A percentile compares a stretch with the other conserved stretches of the same genome.
Conservation (phyloP, 1,284 basidiomycete species). For the Schizophyllum amplum region DNA sequence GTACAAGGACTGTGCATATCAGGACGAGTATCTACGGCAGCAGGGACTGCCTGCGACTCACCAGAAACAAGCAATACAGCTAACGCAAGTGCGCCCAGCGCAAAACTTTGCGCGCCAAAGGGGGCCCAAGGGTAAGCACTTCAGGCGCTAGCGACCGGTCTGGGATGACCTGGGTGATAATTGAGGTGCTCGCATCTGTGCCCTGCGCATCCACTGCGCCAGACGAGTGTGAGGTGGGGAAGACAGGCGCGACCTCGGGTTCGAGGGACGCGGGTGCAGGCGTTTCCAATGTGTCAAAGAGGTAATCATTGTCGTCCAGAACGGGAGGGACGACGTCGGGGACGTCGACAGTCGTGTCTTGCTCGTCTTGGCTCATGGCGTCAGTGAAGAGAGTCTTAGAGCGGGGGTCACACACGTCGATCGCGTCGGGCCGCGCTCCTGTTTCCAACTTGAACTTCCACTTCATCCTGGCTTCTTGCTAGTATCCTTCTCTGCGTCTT, state of each 20-base stretch:
- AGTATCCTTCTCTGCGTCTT: too few species aligned
- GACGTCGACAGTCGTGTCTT: background rate
- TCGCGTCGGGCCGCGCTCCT: background rate
- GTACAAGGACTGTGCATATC: conserved; percentile 25
- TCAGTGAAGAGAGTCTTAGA: too few species aligned
- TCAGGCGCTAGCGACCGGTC: background rate
- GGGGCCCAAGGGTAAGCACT: background rate
- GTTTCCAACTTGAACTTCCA: background rate
- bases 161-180: background rate
- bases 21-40: background rate
- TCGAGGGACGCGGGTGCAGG: background rate
- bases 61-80: background rate
- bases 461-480: too few species aligned
- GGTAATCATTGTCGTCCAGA: background rate
- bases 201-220: background rate
- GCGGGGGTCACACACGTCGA: background rate
- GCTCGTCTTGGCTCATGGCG: background rate
- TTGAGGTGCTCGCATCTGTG: background rate
- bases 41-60: background rate
- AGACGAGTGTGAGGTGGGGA: background rate
- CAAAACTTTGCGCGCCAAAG: background rate
- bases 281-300: background rate
- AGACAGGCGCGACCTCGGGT: background rate
- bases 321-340: background rate
- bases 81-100: background rate